Percentiles rank a stretch among this genome's conserved stretches.
Conservation (phyloP, 345 rosid genomes). For the Litchi chinensis region DNA sequence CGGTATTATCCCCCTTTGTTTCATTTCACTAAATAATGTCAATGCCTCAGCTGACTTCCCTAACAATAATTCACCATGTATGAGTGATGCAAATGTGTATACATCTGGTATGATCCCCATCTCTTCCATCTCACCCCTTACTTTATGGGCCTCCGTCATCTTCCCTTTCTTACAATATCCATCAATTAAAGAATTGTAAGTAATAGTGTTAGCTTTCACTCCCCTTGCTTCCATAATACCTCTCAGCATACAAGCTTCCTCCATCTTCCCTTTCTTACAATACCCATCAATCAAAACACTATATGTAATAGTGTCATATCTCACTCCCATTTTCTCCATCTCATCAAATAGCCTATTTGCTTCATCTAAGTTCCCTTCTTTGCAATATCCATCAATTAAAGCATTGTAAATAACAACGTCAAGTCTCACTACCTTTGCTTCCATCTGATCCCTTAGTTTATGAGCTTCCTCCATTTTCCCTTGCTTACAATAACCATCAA, state of each 20-base stretch:
- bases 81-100: slow-evolving; percentile 73
- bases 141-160: neutral
- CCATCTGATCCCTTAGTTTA: slow-evolving; percentile 63
- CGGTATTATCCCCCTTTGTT: slow-evolving; percentile 46
- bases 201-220: neutral
- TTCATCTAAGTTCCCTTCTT: neutral
- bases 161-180: neutral
- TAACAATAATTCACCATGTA: slow-evolving; percentile 72
- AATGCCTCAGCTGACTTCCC: slow-evolving; percentile 66
- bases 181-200: neutral
- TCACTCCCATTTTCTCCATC: slow-evolving; percentile 37
- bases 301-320: slow-evolving; percentile 55
- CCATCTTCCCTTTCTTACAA: slow-evolving; percentile 63
- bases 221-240: slow-evolving; percentile 50
- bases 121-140: neutral
- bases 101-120: slow-evolving; percentile 51
- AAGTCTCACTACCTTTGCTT: slow-evolving; percentile 11
- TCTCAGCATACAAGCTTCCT: slow-evolving; percentile 60
- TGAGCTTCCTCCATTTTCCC: slow-evolving; percentile 71
- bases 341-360: neutral
- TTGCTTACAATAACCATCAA: slow-evolving; percentile 66
- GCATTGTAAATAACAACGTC: neutral
- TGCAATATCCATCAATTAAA: neutral
- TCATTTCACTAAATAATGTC: slow-evolving; percentile 59
- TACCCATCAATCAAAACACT: slow-evolving; percentile 70